These are phyloP conservation scores for Nicotiana tomentosiformis DNA, from an alignment of 257 asterid genomes.

Conservation along the genomic window DNA sequence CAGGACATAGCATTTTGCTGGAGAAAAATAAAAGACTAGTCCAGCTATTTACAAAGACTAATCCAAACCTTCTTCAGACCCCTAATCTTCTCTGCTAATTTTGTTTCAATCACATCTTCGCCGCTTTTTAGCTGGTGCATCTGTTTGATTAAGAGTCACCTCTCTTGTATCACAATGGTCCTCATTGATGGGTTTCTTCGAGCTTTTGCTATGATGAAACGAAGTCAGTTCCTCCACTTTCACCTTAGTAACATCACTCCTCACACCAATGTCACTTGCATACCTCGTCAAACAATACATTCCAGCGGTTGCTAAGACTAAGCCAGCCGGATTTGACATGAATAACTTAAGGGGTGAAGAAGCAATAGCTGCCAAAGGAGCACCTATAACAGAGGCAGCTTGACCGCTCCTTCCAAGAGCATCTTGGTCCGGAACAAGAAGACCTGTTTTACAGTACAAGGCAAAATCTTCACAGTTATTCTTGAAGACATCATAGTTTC, in stretches of 20 bases:
- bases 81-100: background rate
- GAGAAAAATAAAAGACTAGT: background rate
- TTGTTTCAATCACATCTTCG: background rate
- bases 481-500: conserved; percentile 21
- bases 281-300: conserved; percentile 29
- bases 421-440: conserved; percentile 11
- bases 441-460: conserved; percentile 38
- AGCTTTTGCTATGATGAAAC: conserved; percentile 1
- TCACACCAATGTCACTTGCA: conserved; percentile 36
- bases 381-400: conserved; percentile 19
- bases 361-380: conserved; percentile 28
- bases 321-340: conserved; percentile 21
- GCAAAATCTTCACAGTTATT: conserved; percentile 46
- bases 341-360: conserved; percentile 25
- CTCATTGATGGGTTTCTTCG: background rate
- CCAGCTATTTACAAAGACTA: background rate
- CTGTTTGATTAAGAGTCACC: conserved; percentile 12
- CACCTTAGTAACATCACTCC: conserved; percentile 29
- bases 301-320: conserved; percentile 20
- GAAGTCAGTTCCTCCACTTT: conserved; percentile 29
- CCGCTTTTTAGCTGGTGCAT: background rate
- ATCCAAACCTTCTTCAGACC: background rate
- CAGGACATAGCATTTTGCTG: background rate
- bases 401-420: conserved; percentile 37
- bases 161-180: background rate